Conservation (phyloP, 2,329 filamentous ascomycete genomes). For the Atkinsonella hypoxylon region DNA sequence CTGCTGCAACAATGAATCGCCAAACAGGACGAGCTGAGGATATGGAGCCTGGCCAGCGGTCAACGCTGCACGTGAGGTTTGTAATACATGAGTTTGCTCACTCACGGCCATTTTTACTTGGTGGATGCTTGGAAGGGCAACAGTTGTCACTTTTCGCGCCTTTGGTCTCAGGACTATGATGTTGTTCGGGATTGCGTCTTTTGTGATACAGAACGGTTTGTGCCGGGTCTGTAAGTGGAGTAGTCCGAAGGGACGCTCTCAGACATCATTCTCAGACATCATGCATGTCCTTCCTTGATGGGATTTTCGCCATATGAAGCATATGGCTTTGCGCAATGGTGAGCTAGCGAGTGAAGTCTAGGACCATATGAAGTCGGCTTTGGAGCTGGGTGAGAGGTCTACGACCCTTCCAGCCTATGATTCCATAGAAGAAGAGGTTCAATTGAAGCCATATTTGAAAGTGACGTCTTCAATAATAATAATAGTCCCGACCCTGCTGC, state of each 20-base stretch:
- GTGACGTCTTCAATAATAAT: no score
- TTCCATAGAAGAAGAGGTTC: no score
- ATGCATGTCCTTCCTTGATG: no score
- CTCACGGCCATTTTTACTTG: constrained; percentile 13
- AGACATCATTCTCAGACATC: not conserved
- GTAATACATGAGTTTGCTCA: not conserved
- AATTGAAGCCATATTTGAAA: no score
- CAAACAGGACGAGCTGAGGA: constrained; percentile 72
- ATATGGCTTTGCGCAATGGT: no score
- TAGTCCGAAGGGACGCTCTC: not conserved
- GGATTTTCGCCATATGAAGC: not conserved
- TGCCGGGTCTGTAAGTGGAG: not conserved
- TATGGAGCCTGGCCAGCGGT: constrained; percentile 27
- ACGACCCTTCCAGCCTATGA: not conserved
- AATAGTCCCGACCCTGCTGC: no score
- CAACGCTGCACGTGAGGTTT: not conserved
- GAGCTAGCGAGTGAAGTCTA: no score
- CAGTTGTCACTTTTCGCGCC: not conserved
- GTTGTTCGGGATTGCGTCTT: not conserved
- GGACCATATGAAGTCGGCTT: no score
- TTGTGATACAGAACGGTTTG: not conserved
- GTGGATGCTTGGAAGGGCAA: not conserved
- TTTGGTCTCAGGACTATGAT: not conserved
- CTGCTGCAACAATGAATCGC: constrained; percentile 76
- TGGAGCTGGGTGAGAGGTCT: no score